phyloP scores from a whole-genome alignment of 2,329 filamentous ascomycete species.

The Arthroderma uncinatum region DNA sequence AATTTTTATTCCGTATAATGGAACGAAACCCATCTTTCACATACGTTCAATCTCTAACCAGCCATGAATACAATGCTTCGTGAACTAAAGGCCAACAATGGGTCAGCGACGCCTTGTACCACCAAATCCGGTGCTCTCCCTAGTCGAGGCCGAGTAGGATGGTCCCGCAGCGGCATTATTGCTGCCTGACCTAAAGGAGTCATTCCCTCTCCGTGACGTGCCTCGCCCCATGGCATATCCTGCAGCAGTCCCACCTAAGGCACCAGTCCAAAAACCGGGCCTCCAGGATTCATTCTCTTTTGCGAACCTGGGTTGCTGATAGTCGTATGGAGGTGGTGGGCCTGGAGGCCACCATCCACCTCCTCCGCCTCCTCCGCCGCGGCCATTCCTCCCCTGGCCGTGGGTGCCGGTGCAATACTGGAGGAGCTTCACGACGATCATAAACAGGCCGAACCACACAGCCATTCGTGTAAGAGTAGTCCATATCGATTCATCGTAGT shows the following conservation, averaged over 20 bases:
- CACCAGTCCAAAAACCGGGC: constrained; percentile 40
- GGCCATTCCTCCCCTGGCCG: constrained; percentile 35
- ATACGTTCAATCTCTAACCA: too few relatives aligned
- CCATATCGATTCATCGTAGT: constrained; percentile 5
- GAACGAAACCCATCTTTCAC: background rate
- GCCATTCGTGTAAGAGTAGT: background rate
- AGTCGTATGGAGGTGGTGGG: constrained; percentile 33
- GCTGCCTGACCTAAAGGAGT: constrained; percentile 1
- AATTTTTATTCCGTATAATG: background rate
- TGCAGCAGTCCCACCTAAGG: constrained; percentile 31
- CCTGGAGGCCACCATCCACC: constrained; percentile 15
- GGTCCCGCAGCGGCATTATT: constrained; percentile 9
- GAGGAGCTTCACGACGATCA: constrained; percentile 11
- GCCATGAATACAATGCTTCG: too few relatives aligned
- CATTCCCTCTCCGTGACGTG: background rate
- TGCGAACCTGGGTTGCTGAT: constrained; percentile 23
- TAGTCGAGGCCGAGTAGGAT: constrained; percentile 5
- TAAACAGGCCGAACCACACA: constrained; percentile 18
- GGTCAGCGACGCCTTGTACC: constrained; percentile 11
- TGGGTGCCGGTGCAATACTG: background rate
- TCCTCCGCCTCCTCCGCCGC: constrained; percentile 14
- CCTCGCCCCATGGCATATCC: constrained; percentile 31
- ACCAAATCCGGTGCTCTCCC: constrained; percentile 14
- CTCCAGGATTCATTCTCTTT: constrained; percentile 25
- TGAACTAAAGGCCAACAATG: background rate